phyloP scores from a whole-genome alignment of 148 eudicot species.

The Amaranthus hypochondriacus region DNA sequence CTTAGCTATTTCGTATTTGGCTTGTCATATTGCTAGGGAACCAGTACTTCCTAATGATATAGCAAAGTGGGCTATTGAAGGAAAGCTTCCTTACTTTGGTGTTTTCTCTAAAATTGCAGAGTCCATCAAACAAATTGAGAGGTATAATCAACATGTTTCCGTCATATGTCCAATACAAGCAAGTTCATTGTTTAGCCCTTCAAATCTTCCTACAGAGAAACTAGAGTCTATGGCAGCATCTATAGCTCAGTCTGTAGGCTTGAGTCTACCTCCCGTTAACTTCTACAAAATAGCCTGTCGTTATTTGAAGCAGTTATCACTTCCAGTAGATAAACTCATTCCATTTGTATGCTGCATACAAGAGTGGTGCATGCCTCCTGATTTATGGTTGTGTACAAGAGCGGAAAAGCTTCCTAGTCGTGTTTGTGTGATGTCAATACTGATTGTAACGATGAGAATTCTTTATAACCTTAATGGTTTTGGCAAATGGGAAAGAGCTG shows the following conservation, averaged over 20 bases:
- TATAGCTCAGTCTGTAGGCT: conserved; percentile 53
- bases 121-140: conserved; percentile 28
- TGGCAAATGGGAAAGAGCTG: conserved; percentile 76
- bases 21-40: conserved; percentile 78
- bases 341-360: conserved; percentile 58
- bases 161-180: conserved; percentile 52
- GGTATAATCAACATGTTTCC: conserved; percentile 16
- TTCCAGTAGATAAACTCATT: conserved; percentile 58
- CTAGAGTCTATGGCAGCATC: conserved; percentile 73
- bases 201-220: conserved; percentile 44
- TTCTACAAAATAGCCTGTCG: conserved; percentile 66
- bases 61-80: conserved; percentile 63
- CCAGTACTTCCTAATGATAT: conserved; percentile 75
- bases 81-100: conserved; percentile 72
- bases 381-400: conserved; percentile 59
- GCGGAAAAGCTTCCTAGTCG: conserved; percentile 66
- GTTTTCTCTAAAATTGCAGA: conserved; percentile 65
- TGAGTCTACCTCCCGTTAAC: conserved; percentile 79
- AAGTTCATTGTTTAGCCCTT: conserved; percentile 75
- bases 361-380: conserved; percentile 90
- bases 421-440: conserved; percentile 72
- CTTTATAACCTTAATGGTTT: conserved; percentile 73
- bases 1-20: conserved; percentile 58
- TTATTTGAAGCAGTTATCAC: conserved; percentile 47
- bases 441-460: conserved; percentile 69